These are phyloP conservation scores for Schwanniomyces polymorphus DNA, from an alignment of 805 yeast species.

Conservation along the genomic window DNA sequence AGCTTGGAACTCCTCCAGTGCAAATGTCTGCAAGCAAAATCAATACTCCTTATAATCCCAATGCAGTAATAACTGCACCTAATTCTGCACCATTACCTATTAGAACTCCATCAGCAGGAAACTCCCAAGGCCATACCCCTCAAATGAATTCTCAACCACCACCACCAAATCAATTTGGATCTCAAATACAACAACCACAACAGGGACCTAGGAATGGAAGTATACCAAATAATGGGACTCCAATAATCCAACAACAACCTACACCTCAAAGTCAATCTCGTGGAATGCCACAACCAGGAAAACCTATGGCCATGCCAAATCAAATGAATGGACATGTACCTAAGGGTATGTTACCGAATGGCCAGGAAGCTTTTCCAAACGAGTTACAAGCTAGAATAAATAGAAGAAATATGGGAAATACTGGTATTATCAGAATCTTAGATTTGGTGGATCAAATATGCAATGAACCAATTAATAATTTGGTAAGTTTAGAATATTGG, in stretches of 20 bases:
- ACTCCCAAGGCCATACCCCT: constrained; percentile 29
- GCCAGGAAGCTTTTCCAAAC: constrained; percentile 7
- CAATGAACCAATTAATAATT: constrained; percentile 28
- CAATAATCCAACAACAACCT: constrained; percentile 24
- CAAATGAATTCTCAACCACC: constrained; percentile 25
- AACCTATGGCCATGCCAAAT: constrained; percentile 1
- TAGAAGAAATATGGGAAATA: constrained; percentile 42
- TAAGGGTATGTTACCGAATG: constrained; percentile 2
- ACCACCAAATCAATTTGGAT: constrained; percentile 6
- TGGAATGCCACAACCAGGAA: neutral
- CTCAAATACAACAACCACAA: constrained; percentile 7
- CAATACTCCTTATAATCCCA: constrained; percentile 10
- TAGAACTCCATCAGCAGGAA: constrained; percentile 11
- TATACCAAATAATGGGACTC: constrained; percentile 16
- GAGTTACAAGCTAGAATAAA: constrained; percentile 34
- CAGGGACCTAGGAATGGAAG: constrained; percentile 10
- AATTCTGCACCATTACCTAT: constrained; percentile 23
- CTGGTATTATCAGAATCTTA: constrained; percentile 38
- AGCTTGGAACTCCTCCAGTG: constrained; percentile 9
- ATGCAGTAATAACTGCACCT: constrained; percentile 14
- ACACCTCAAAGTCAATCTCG: constrained; percentile 19
- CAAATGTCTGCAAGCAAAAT: constrained; percentile 7
- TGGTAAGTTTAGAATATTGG: constrained; percentile 37
- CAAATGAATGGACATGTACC: constrained; percentile 5
- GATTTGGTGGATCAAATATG: constrained; percentile 40